Evolutionary conservation across 352 stramenopile genomes (phyloP).

Genomic region (Phytophthora brassicae): DNA sequence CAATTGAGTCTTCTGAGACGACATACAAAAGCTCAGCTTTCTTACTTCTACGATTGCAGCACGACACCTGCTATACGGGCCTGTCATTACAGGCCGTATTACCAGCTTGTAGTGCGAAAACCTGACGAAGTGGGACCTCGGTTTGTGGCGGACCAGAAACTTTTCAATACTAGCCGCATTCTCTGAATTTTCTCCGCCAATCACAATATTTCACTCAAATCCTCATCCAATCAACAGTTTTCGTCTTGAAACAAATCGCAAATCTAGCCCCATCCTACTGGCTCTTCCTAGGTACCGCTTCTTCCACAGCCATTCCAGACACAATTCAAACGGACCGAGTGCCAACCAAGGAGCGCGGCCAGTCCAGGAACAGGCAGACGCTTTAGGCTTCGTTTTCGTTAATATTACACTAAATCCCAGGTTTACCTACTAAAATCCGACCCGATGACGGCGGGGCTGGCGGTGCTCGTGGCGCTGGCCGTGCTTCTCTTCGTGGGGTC

Average conservation of each 20-base stretch:
- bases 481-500: constrained; percentile 45
- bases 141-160: constrained; percentile 3
- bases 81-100: constrained; percentile 5
- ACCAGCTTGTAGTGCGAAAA: constrained; percentile 26
- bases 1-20: neutral
- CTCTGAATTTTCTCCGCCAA: neutral
- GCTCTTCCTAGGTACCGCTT: constrained; percentile 25
- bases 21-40: neutral
- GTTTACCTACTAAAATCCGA: too few relatives aligned
- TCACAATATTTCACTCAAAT: neutral
- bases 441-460: constrained; percentile 36
- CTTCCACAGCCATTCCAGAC: constrained; percentile 8
- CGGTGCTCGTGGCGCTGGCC: constrained; percentile 43
- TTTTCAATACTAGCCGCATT: constrained; percentile 7
- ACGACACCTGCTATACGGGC: constrained; percentile 21
- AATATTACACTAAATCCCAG: too few relatives aligned
- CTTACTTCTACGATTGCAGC: constrained; percentile 20
- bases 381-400: neutral
- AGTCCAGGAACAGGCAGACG: neutral
- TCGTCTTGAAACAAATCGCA: constrained; percentile 2
- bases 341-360: neutral
- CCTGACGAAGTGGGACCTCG: constrained; percentile 10
- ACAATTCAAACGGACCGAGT: constrained; percentile 22
- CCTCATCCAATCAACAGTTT: constrained; percentile 10
- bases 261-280: constrained; percentile 18